These are phyloP conservation scores for Vaucheria bursata DNA, from an alignment of 352 stramenopile species.

Conservation along the genomic window DNA sequence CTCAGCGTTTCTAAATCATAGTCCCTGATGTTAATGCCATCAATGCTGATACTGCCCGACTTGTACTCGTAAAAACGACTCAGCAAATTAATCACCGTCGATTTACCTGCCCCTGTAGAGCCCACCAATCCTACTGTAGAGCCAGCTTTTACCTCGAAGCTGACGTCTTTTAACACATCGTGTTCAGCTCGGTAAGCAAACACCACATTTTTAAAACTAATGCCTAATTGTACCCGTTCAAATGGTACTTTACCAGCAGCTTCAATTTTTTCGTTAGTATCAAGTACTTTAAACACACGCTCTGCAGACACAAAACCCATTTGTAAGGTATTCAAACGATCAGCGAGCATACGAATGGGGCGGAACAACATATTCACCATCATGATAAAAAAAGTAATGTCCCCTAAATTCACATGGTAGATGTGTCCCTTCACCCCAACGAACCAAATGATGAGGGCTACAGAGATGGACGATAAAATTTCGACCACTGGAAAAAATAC, in stretches of 20 bases:
- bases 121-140: conserved; percentile 62
- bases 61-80: conserved; percentile 59
- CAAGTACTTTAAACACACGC: background rate
- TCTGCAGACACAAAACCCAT: background rate
- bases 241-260: background rate
- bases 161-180: conserved; percentile 56
- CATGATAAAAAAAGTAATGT: background rate
- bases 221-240: background rate
- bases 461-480: background rate
- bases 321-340: background rate
- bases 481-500: background rate
- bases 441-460: background rate
- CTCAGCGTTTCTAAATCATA: conserved; percentile 40
- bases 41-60: conserved; percentile 50
- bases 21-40: conserved; percentile 56
- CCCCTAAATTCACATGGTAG: background rate
- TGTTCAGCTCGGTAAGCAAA: background rate
- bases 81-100: conserved; percentile 61
- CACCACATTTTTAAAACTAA: background rate
- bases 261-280: background rate
- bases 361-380: background rate
- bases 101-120: conserved; percentile 61
- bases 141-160: conserved; percentile 51
- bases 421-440: background rate
- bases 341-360: background rate